Evolutionary conservation across 352 stramenopile genomes (phyloP), one percentile per base, ranked within the genome.

Genomic region (Stramenopiles sp.): DNA sequence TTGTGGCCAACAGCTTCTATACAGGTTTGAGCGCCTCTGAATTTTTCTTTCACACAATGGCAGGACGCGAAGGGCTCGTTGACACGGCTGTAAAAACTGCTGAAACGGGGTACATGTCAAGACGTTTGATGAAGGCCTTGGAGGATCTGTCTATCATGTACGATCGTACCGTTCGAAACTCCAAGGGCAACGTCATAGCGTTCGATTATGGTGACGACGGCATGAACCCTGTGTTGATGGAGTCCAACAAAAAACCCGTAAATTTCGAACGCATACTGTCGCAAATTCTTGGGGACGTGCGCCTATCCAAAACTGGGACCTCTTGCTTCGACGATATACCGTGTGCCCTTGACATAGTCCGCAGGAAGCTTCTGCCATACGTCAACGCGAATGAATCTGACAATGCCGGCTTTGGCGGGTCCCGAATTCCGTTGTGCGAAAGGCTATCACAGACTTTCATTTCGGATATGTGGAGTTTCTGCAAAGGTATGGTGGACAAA

Each of bases 1-100:
- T 99, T 79, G 95, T 99, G 2, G 91, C 93, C 12, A 99, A 98
- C 79, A 98, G 91, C 53, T 99, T 99, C 81, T 99, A 95, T 83
- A 95, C 88, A 34, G 96, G 96, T 34, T 83, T 99, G 68, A 98
- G 89, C 12, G 92, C 96, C 25, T 98, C 93, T 3, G 95, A 99
- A 84, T 99, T 99, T 79, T 99, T 99, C 79, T 99, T 99, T 83
- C 96, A 99, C 82, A 98, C 94, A 0, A 99, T 99, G 95, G 95
- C 94, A 74, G 95, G 95, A 32, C 86, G 94, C 81, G 95, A 99
- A 90, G 95, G 95, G 78, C 83, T 99, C n/a, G 94, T 99, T 34
- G 95, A 99, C 86, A 99, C 95, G 4, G 96, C 96, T 30, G 95
- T 99, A 0, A 99, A 99, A 84, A 99, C 96, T 2, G 95, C 95